Percentiles rank a stretch among this genome's conserved stretches.
phyloP scores from a whole-genome alignment of 805 yeast genomes.

The Candida silvicultrix region DNA sequence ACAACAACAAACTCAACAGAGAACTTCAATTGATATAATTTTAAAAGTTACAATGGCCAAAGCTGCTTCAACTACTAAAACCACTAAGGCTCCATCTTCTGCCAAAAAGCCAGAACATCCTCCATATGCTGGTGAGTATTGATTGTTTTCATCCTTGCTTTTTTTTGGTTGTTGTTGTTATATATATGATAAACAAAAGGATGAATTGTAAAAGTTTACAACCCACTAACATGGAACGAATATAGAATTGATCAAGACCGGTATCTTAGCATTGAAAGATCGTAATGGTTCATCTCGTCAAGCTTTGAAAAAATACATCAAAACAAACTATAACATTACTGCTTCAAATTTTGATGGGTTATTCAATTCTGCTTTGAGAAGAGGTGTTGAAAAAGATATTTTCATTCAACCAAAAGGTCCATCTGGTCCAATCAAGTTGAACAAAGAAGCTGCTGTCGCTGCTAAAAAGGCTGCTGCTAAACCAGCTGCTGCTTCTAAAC shows the following conservation, averaged over 20 bases:
- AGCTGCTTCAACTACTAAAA: slow-evolving; percentile 12
- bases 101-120: slow-evolving; percentile 22
- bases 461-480: slow-evolving; percentile 25
- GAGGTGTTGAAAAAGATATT: slow-evolving; percentile 73
- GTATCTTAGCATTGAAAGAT: slow-evolving; percentile 64
- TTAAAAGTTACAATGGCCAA: slow-evolving; percentile 13
- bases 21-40: background rate
- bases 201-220: slow-evolving; percentile 1
- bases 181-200: too few relatives aligned
- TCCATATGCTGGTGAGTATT: slow-evolving; percentile 21
- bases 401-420: slow-evolving; percentile 87
- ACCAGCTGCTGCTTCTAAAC: slow-evolving; percentile 22
- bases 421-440: slow-evolving; percentile 74
- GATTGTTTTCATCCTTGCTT: background rate
- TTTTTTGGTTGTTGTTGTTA: too few relatives aligned
- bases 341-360: slow-evolving; percentile 66
- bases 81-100: slow-evolving; percentile 5
- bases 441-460: slow-evolving; percentile 22
- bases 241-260: slow-evolving; percentile 40
- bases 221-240: too few relatives aligned
- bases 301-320: slow-evolving; percentile 79
- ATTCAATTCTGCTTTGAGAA: slow-evolving; percentile 72
- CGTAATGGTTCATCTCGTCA: slow-evolving; percentile 83
- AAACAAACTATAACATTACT: slow-evolving; percentile 50
- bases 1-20: background rate